phyloP scores from a whole-genome alignment of 1,139 yeast genomes.

The Pichia sp. region DNA sequence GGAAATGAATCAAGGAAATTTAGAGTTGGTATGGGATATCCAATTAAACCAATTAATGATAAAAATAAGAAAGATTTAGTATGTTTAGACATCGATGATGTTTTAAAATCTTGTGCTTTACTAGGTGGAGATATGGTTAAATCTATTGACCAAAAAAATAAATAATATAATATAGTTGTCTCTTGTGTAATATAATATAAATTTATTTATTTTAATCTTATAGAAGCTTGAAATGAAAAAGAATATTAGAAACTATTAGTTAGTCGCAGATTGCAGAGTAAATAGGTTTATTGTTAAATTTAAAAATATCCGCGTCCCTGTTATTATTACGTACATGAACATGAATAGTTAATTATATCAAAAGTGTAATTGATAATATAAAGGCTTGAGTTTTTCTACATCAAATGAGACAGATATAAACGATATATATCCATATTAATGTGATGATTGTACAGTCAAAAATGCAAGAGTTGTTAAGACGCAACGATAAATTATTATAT shows the following conservation, averaged over 20 bases:
- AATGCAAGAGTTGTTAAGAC: constrained; percentile 4
- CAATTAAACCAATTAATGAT: constrained; percentile 62
- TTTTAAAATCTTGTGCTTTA: constrained; percentile 11
- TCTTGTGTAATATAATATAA: background rate
- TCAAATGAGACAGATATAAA: too few relatives aligned
- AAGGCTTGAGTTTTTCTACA: too few relatives aligned
- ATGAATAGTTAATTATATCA: too few relatives aligned
- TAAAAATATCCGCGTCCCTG: too few relatives aligned
- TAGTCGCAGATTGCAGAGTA: too few relatives aligned
- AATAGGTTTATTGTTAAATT: too few relatives aligned
- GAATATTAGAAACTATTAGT: too few relatives aligned
- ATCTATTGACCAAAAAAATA: constrained; percentile 8
- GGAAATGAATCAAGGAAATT: constrained; percentile 54
- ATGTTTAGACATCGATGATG: constrained; percentile 29
- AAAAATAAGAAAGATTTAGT: constrained; percentile 69
- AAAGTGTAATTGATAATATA: too few relatives aligned
- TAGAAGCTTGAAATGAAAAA: too few relatives aligned
- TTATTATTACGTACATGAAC: too few relatives aligned
- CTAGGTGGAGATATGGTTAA: constrained; percentile 67
- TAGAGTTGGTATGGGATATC: constrained; percentile 73
- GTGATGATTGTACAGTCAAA: constrained; percentile 4
- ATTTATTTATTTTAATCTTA: too few relatives aligned
- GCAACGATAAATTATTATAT: constrained; percentile 6
- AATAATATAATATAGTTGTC: background rate
- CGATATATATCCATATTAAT: background rate